Evolutionary conservation across 257 asterid genomes (phyloP).

Genomic region (Vinca minor): DNA sequence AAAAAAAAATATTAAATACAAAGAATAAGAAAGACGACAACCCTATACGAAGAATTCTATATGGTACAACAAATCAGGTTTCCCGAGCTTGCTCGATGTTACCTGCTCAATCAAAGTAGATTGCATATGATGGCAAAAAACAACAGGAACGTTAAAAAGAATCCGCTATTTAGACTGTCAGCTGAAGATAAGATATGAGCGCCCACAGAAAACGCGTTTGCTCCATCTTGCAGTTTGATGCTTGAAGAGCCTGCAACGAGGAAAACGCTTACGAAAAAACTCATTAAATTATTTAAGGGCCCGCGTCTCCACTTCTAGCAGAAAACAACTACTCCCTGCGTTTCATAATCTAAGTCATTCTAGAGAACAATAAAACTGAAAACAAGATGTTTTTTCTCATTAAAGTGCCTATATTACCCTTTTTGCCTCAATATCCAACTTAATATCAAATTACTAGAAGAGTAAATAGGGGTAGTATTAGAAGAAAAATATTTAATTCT

Average conservation of each 20-base stretch:
- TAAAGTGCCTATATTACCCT: no score
- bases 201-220: conserved; percentile 39
- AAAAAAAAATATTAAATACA: conserved; percentile 12
- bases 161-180: conserved; percentile 20
- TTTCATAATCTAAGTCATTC: no score
- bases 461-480: no score
- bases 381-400: no score
- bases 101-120: conserved; percentile 28
- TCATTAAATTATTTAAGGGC: no score
- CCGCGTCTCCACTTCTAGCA: no score
- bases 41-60: neutral
- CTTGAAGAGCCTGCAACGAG: conserved; percentile 57
- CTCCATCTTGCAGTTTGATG: conserved; percentile 66
- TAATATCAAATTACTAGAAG: no score
- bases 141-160: conserved; percentile 30
- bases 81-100: conserved; percentile 13
- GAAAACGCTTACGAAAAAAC: neutral
- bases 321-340: no score
- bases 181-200: conserved; percentile 57
- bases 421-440: no score
- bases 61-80: conserved; percentile 17
- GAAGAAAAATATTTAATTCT: no score
- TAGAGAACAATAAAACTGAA: no score
- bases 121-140: conserved; percentile 26
- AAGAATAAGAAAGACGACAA: conserved; percentile 18